Evolutionary conservation across 2,329 filamentous ascomycete genomes (phyloP).

Genomic region (Trichocomaceae sp.): DNA sequence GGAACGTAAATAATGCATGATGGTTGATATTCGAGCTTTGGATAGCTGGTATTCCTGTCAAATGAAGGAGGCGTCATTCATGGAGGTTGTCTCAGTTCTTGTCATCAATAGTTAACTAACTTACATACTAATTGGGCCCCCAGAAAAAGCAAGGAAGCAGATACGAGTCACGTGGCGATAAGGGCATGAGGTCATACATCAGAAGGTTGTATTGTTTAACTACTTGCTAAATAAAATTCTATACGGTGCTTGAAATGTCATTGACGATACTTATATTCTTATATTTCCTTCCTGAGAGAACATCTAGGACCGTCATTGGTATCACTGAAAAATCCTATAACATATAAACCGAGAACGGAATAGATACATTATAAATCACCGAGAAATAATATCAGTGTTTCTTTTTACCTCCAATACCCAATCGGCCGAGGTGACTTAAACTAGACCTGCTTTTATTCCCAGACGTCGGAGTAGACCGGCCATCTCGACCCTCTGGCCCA

Average conservation of each 20-base stretch:
- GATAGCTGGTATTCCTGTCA: background rate
- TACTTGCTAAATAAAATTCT: too few species aligned
- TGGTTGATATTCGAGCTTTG: background rate
- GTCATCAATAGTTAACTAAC: too few species aligned
- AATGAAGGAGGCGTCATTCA: background rate
- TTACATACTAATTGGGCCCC: background rate
- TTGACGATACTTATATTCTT: background rate
- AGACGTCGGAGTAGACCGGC: constrained; percentile 29
- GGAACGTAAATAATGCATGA: background rate
- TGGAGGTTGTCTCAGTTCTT: background rate
- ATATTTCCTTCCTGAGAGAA: background rate
- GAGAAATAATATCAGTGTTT: constrained; percentile 27
- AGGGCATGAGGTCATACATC: background rate
- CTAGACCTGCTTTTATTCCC: constrained; percentile 55
- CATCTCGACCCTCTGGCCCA: constrained; percentile 41
- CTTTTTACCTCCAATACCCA: constrained; percentile 64
- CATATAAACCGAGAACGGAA: background rate
- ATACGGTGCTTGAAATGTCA: too few species aligned
- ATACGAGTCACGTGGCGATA: constrained; percentile 4
- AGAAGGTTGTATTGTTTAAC: too few species aligned
- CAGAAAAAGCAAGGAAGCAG: constrained; percentile 8
- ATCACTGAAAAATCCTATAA: background rate
- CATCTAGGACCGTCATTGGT: background rate
- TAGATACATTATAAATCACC: background rate
- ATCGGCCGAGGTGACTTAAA: constrained; percentile 61